Evolutionary conservation across 352 stramenopile species (phyloP).

Genomic region (Thalassiosira livingstoniorum): DNA sequence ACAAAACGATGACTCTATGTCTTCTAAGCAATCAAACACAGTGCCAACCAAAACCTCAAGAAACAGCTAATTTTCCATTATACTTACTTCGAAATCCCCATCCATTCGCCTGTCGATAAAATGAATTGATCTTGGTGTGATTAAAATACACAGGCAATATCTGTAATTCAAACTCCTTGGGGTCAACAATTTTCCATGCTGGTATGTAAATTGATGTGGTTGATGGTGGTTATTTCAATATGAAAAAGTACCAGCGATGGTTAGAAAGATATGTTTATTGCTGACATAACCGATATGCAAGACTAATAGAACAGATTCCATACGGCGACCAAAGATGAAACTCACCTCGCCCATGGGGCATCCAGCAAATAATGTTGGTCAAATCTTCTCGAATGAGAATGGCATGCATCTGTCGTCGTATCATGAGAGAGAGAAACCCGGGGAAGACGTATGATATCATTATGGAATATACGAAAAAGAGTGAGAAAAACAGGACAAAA

Average conservation of each 20-base stretch:
- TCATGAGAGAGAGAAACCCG: too few species aligned
- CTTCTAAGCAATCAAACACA: too few species aligned
- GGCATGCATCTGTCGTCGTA: slow-evolving; percentile 65
- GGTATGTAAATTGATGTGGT: background rate
- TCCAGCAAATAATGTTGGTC: slow-evolving; percentile 64
- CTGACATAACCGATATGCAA: too few species aligned
- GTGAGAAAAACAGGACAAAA: too few species aligned
- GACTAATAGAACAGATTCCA: slow-evolving; percentile 34
- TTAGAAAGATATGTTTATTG: too few species aligned
- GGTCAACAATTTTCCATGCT: slow-evolving; percentile 60
- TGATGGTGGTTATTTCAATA: background rate
- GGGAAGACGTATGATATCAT: too few species aligned
- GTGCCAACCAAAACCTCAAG: too few species aligned
- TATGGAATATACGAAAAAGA: too few species aligned
- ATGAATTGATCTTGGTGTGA: slow-evolving; percentile 76
- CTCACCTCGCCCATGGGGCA: slow-evolving; percentile 65
- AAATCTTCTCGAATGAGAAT: slow-evolving; percentile 61
- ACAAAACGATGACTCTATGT: too few species aligned
- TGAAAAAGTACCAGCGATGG: background rate
- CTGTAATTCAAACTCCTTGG: slow-evolving; percentile 61
- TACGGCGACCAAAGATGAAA: too few species aligned
- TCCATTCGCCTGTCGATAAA: slow-evolving; percentile 85
- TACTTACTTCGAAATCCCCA: slow-evolving; percentile 84
- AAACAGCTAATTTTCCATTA: too few species aligned
- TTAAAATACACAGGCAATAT: slow-evolving; percentile 75